Conservation (phyloP, 1,284 basidiomycete species). For the Cystobasidiaceae sp. region DNA sequence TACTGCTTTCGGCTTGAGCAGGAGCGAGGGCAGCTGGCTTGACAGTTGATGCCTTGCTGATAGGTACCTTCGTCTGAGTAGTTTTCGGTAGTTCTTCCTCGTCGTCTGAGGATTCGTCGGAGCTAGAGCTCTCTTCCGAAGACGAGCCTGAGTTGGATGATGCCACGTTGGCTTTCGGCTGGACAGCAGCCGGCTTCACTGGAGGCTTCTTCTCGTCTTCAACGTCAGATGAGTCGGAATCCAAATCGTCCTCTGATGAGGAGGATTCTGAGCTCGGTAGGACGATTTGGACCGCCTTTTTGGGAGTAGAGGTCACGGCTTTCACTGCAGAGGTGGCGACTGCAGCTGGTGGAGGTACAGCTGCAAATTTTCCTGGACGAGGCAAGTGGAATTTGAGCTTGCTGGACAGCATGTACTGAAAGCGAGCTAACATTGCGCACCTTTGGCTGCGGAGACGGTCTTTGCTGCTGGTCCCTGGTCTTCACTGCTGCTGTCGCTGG, state of each 20-base stretch:
- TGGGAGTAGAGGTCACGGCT: constrained; percentile 33
- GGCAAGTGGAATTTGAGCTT: neutral
- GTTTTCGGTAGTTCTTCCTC: too few relatives aligned
- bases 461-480: neutral
- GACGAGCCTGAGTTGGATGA: constrained; percentile 30
- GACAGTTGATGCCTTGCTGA: too few relatives aligned
- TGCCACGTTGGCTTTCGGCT: constrained; percentile 17
- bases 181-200: constrained; percentile 30
- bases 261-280: constrained; percentile 33
- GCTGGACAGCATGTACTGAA: neutral
- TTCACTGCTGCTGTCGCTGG: neutral
- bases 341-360: neutral
- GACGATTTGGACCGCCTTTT: constrained; percentile 29
- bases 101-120: too few relatives aligned
- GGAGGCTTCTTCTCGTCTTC: constrained; percentile 26
- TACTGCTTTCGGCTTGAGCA: constrained; percentile 4
- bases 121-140: too few relatives aligned
- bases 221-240: neutral
- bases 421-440: neutral
- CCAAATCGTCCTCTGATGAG: constrained; percentile 20
- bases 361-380: neutral
- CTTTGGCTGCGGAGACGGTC: neutral
- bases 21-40: constrained; percentile 2
- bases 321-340: too few relatives aligned
- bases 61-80: too few relatives aligned